Percentiles rank a stretch among this genome's conserved stretches.
These are phyloP conservation scores for Hypholoma sublateritium DNA, from an alignment of 768 basidiomycete species.

Conservation along the genomic window DNA sequence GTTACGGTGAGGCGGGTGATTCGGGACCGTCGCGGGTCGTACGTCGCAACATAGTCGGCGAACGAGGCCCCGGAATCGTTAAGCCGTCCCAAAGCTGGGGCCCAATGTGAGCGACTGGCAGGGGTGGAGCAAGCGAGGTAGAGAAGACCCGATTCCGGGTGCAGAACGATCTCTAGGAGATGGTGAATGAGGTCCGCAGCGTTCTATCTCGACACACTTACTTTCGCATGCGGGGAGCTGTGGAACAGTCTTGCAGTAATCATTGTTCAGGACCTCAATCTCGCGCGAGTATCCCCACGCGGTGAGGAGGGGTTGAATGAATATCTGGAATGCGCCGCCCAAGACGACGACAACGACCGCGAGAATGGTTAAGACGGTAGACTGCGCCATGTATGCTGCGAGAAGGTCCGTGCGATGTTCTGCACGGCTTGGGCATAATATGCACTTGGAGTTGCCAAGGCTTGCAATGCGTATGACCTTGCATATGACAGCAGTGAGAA, in stretches of 20 bases:
- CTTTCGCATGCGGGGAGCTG: slow-evolving; percentile 10
- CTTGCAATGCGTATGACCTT: no score
- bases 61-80: slow-evolving; percentile 39
- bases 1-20: slow-evolving; percentile 46
- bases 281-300: slow-evolving; percentile 2
- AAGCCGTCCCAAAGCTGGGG: slow-evolving; percentile 38
- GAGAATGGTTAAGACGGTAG: neutral
- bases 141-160: slow-evolving; percentile 53
- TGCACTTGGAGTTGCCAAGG: no score
- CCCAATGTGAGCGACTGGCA: slow-evolving; percentile 49
- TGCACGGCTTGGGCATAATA: neutral
- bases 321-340: neutral
- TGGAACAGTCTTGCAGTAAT: slow-evolving; percentile 5
- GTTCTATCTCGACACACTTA: neutral
- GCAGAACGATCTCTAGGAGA: slow-evolving; percentile 18
- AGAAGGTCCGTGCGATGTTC: neutral
- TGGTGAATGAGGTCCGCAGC: neutral
- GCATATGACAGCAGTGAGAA: neutral
- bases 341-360: neutral
- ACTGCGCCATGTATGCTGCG: neutral
- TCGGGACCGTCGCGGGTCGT: slow-evolving; percentile 45
- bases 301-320: neutral
- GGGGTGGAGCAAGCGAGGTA: slow-evolving; percentile 66
- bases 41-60: slow-evolving; percentile 59
- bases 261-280: neutral